Evolutionary conservation across 441 rosid species (phyloP).

Genomic region (Raphanus hybrid): DNA sequence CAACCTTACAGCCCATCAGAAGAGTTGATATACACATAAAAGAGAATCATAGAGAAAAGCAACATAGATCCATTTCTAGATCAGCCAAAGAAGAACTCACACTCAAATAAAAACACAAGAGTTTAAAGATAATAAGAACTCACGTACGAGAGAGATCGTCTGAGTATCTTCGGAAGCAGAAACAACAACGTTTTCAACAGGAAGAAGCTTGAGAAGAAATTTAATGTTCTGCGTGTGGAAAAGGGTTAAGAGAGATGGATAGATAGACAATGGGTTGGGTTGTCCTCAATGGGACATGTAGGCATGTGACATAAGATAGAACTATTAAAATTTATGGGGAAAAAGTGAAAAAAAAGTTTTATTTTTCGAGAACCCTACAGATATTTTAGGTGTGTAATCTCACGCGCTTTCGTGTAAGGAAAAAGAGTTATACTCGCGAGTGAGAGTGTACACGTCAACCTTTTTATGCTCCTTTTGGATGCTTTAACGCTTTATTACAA

Average conservation of each 20-base stretch:
- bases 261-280: conserved; percentile 45
- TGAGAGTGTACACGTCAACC: neutral
- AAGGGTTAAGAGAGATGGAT: conserved; percentile 24
- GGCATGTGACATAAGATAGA: conserved; percentile 36
- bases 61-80: conserved; percentile 26
- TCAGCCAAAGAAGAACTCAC: neutral
- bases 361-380: conserved; percentile 19
- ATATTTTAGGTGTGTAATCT: neutral
- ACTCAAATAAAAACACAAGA: conserved; percentile 1
- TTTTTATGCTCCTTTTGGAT: neutral
- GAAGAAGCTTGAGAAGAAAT: conserved; percentile 17
- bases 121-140: neutral
- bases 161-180: conserved; percentile 14
- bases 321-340: conserved; percentile 19
- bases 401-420: conserved; percentile 1
- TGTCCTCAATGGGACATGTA: conserved; percentile 36
- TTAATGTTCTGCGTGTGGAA: conserved; percentile 14
- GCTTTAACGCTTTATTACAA: conserved; percentile 16
- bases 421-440: neutral
- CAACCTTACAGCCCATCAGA: neutral
- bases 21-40: neutral
- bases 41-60: neutral
- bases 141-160: conserved; percentile 21
- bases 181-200: conserved; percentile 6
- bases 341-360: conserved; percentile 25